Conservation (phyloP, 179 eudicot species). For the Camellia oleifera region DNA sequence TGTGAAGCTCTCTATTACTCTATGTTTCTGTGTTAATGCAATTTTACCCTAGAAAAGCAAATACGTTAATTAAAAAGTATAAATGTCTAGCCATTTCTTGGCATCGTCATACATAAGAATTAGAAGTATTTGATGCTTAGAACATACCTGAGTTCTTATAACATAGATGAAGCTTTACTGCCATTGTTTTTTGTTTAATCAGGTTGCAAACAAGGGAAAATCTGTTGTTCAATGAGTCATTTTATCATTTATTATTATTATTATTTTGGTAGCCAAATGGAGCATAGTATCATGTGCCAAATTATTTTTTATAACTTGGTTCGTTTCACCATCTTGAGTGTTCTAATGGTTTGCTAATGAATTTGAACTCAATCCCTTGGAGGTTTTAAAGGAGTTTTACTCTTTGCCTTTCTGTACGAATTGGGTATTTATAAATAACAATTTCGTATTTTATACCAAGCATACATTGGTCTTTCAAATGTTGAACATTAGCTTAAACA, state of each 20-base stretch:
- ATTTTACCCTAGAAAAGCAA: no score
- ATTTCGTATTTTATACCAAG: neutral
- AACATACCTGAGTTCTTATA: no score
- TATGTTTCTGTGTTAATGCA: no score
- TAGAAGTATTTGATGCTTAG: no score
- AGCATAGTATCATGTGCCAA: neutral
- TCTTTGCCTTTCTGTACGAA: neutral
- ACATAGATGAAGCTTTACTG: no score
- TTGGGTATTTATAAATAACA: neutral
- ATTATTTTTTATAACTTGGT: neutral
- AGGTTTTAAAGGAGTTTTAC: neutral
- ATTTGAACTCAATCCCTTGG: neutral
- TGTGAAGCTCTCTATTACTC: neutral
- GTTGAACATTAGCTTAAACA: neutral
- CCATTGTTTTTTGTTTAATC: neutral
- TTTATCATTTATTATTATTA: neutral
- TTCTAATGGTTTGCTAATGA: neutral
- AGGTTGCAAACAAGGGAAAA: conserved; percentile 2
- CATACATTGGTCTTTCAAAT: conserved; percentile 1
- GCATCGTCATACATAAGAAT: no score
- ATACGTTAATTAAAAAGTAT: no score
- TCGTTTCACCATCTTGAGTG: neutral
- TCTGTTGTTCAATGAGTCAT: neutral
- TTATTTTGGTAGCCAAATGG: neutral
- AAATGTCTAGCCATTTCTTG: no score